These are phyloP conservation scores for Trebouxia sp. DNA, from an alignment of 139 green algal genomes.

Conservation along the genomic window DNA sequence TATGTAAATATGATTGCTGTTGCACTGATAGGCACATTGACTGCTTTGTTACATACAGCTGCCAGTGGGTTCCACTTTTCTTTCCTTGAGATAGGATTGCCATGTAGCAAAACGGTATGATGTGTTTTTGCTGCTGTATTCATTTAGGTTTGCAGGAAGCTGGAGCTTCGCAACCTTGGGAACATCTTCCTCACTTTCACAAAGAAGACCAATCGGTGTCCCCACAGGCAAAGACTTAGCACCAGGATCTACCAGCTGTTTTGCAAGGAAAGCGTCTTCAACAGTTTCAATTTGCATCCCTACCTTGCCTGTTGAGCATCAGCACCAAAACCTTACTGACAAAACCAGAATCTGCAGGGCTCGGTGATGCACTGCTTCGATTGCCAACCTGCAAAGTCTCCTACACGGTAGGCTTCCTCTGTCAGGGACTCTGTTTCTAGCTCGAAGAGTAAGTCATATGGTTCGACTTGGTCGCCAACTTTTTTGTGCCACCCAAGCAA, in stretches of 20 bases:
- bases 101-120: conserved; percentile 19
- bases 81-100: conserved; percentile 21
- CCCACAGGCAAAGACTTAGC: neutral
- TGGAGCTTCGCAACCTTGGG: neutral
- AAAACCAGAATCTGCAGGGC: too few species aligned
- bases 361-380: too few species aligned
- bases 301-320: conserved; percentile 1
- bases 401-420: conserved; percentile 15
- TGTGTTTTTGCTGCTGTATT: neutral
- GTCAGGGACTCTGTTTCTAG: conserved; percentile 18
- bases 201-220: conserved; percentile 16
- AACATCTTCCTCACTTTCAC: conserved; percentile 11
- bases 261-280: conserved; percentile 20
- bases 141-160: neutral
- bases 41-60: neutral
- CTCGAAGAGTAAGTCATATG: conserved; percentile 18
- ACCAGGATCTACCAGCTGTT: neutral
- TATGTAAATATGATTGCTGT: too few species aligned
- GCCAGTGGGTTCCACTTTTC: conserved; percentile 4
- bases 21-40: too few species aligned
- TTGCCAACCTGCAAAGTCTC: conserved; percentile 13
- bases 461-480: neutral
- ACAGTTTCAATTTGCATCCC: conserved; percentile 24
- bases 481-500: neutral
- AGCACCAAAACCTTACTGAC: too few species aligned